Conservation (phyloP, 1,284 basidiomycete species). For the Ganoderma resinaceum region DNA sequence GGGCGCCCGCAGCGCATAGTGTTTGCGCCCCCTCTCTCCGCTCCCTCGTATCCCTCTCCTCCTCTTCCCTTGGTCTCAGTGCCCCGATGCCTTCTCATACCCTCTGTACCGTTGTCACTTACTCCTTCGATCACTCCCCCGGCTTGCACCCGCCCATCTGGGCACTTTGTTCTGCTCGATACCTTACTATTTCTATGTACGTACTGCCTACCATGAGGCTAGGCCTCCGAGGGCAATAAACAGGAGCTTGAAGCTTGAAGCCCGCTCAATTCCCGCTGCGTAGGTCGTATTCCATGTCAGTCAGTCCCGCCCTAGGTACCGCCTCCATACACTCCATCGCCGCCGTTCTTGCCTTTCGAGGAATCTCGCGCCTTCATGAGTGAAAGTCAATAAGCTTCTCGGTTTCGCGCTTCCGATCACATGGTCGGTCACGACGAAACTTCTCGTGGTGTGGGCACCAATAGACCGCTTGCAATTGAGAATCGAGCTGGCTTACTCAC, state of each 20-base stretch:
- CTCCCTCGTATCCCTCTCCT: too few relatives aligned
- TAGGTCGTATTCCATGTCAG: not conserved
- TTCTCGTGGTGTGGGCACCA: not conserved
- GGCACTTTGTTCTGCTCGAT: too few relatives aligned
- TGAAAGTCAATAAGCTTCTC: not conserved
- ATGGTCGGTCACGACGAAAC: not conserved
- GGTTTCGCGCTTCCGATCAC: not conserved
- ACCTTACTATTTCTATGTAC: too few relatives aligned
- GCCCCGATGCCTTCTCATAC: too few relatives aligned
- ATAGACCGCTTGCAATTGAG: not conserved
- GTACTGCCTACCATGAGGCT: too few relatives aligned
- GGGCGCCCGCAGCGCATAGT: not conserved
- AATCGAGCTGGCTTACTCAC: not conserved
- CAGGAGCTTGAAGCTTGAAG: too few relatives aligned
- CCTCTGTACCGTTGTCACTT: too few relatives aligned
- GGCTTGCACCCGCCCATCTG: too few relatives aligned
- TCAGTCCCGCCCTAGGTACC: not conserved
- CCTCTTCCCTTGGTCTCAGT: too few relatives aligned
- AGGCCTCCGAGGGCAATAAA: too few relatives aligned
- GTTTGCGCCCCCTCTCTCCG: too few relatives aligned
- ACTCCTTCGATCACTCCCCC: too few relatives aligned
- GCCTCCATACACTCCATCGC: not conserved
- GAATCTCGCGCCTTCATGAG: not conserved
- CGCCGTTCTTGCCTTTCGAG: not conserved
- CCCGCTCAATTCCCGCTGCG: slow-evolving; percentile 4